Conservation (phyloP, 208 protist species). For the Leishmania gerbilli region DNA sequence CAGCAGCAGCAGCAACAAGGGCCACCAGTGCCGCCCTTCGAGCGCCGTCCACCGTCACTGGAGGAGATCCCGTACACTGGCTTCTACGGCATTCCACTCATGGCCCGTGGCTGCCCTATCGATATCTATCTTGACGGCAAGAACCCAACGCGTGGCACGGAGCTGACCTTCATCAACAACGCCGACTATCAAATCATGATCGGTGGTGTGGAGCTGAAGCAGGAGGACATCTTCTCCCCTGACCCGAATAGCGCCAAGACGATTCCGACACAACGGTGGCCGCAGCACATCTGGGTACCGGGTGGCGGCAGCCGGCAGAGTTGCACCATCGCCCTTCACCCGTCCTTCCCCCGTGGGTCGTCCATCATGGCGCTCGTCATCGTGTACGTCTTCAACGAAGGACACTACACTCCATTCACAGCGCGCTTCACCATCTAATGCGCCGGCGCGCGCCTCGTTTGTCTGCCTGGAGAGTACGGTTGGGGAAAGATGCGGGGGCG, state of each 20-base stretch:
- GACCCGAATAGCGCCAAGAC: conserved; percentile 70
- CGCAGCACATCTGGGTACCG: conserved; percentile 73
- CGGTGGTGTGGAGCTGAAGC: conserved; percentile 82
- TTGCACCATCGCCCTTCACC: conserved; percentile 81
- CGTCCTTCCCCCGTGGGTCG: conserved; percentile 72
- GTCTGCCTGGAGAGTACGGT: neutral
- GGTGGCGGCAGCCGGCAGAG: conserved; percentile 50
- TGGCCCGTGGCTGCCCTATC: conserved; percentile 78
- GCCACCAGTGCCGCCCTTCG: conserved; percentile 63
- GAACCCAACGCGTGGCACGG: conserved; percentile 81
- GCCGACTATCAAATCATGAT: conserved; percentile 64
- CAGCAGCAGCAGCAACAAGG: conserved; percentile 40
- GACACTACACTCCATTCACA: conserved; percentile 63
- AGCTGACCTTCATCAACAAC: conserved; percentile 86
- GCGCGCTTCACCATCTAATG: conserved; percentile 70
- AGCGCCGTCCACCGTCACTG: conserved; percentile 70
- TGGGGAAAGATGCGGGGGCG: neutral
- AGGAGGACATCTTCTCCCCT: conserved; percentile 83
- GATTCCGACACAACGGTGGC: conserved; percentile 84
- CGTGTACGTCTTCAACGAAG: conserved; percentile 68
- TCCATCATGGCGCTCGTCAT: conserved; percentile 80
- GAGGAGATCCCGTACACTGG: conserved; percentile 69
- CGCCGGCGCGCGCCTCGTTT: neutral
- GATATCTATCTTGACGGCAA: conserved; percentile 87
- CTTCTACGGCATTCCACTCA: conserved; percentile 65